A percentile compares a stretch with the other conserved stretches of the same genome.
These are phyloP conservation scores for Botrytis byssoidea DNA, from an alignment of 2,329 filamentous ascomycete genomes.

Conservation along the genomic window DNA sequence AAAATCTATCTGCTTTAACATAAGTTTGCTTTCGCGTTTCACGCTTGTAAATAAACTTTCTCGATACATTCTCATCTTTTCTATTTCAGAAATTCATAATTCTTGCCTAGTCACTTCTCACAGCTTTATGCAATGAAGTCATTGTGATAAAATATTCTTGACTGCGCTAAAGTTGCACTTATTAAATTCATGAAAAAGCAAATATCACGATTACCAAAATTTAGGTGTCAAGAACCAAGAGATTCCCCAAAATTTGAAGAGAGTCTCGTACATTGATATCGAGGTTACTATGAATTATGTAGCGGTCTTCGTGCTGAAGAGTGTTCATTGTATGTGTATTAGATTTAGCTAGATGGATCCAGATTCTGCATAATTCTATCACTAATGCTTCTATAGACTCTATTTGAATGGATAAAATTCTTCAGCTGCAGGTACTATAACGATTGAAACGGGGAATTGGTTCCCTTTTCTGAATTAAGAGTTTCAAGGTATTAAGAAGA, in stretches of 20 bases:
- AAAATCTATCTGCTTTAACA: accelerated
- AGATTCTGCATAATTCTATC: not conserved
- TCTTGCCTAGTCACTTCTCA: accelerated
- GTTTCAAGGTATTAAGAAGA: accelerated
- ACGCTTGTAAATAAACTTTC: accelerated
- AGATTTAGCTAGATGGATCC: not conserved
- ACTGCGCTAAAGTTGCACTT: not conserved
- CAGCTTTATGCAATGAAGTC: not conserved
- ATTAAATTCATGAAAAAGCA: accelerated
- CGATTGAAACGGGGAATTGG: accelerated
- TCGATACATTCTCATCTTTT: not conserved
- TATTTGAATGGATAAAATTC: accelerated
- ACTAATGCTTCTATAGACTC: not conserved
- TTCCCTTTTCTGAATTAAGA: accelerated
- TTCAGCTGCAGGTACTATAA: accelerated
- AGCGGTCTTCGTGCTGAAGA: accelerated
- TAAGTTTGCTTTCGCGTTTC: accelerated
- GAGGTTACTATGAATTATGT: not conserved
- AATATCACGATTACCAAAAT: not conserved
- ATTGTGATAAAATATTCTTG: not conserved
- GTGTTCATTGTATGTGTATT: accelerated
- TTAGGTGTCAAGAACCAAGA: too few relatives aligned
- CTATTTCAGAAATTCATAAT: accelerated
- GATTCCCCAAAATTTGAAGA: too few relatives aligned
- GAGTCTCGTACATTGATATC: too few relatives aligned